A percentile compares a stretch with the other conserved stretches of the same genome.
phyloP scores from a whole-genome alignment of 768 basidiomycete genomes.

The Trametes villosa region DNA sequence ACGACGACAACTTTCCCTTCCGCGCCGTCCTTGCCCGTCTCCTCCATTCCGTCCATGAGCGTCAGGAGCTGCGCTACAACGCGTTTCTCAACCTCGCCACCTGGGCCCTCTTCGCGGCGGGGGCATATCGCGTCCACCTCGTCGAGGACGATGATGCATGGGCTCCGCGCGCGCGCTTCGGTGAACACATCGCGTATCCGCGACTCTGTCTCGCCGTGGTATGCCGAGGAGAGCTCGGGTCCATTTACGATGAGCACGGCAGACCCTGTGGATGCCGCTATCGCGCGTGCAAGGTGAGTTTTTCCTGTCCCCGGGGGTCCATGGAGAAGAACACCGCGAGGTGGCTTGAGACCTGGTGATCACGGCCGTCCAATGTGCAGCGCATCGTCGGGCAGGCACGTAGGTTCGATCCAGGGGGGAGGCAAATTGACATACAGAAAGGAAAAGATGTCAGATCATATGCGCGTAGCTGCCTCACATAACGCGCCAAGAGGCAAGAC shows the following conservation, averaged over 20 bases:
- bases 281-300: constrained; percentile 93
- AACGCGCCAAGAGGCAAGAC: constrained; percentile 12
- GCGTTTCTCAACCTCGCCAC: constrained; percentile 94
- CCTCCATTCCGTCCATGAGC: constrained; percentile 89
- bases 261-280: constrained; percentile 85
- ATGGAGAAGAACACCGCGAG: constrained; percentile 92
- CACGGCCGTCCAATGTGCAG: neutral
- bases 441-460: constrained; percentile 7
- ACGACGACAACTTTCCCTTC: constrained; percentile 84
- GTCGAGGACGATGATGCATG: constrained; percentile 93
- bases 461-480: neutral
- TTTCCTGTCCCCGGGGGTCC: constrained; percentile 98
- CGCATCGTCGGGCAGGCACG: neutral
- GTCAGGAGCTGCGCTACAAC: constrained; percentile 96
- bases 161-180: constrained; percentile 78
- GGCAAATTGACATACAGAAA: neutral
- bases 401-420: constrained; percentile 2
- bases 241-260: constrained; percentile 94
- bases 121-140: constrained; percentile 97
- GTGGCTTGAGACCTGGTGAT: constrained; percentile 80
- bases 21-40: constrained; percentile 42
- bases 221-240: constrained; percentile 92
- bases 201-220: constrained; percentile 96
- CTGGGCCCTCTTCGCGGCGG: constrained; percentile 83
- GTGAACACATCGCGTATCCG: constrained; percentile 88